Evolutionary conservation across 352 stramenopile species (phyloP), one percentile per base, ranked within the genome.

Genomic region (Aphanomyces astaci): DNA sequence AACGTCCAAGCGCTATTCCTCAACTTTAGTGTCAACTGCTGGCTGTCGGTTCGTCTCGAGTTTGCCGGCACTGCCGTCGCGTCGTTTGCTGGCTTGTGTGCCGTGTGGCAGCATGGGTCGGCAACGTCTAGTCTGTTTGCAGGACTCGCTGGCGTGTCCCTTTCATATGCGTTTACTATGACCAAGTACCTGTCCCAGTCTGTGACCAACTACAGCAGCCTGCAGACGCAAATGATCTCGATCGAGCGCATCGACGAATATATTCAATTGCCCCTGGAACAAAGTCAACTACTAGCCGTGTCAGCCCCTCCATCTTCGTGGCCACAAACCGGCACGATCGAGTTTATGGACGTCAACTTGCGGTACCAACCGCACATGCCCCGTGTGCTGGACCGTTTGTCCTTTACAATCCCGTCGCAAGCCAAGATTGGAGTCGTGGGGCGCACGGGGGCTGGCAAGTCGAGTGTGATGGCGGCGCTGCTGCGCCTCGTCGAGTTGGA

Each of bases 11-110:
- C 96, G 3, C 98, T 98, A 67, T 87, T 95, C 66, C 74, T 95
- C 15, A 84, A 92, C 22, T 96, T 96, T 68, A 70, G 83, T 22
- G 87, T 96, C 39, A 98, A 98, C 71, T 95, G 94, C 49, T 99
- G 96, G 96, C 77, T 99, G 10, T 92, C 88, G 4, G 81, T 99
- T 45, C 84, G 97, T 10, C 78, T 99, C 11, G 93, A 90, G 39
- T 72, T 76, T 15, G 71, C 92, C 1, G 79, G 83, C 1, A 81
- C 95, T 13, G 32, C 96, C 24, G 94, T 98, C 63, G 92, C 97
- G 15, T 83, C 88, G 33, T 80, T 81, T n/a, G 81, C 97, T 10
- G 90, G 89, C n/a, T 75, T 97, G 28, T 96, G 96, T 32, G 78
- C 95, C 24, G 95, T 94, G 15, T 70, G 92, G 5, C 51, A 86